Base-by-base conservation (phyloP, 345 rosid species). In the Reutealis trisperma region DNA sequence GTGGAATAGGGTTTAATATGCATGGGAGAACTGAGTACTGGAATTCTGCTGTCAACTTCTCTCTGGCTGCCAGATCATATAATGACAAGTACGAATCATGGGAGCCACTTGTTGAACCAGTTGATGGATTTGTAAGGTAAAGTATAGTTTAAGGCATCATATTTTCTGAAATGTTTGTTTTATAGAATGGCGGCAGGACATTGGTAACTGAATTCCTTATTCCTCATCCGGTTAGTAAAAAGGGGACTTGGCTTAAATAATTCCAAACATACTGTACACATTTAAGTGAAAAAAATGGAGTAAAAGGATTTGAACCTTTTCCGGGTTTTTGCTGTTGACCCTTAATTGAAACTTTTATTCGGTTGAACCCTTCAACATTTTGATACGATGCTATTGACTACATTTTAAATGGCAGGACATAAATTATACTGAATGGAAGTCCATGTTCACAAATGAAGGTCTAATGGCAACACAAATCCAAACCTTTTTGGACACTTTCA, bases 81-180 rank as follows among this genome's bases (percentile, higher is more conserved):
- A 96, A 91, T 82, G 99, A 96, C 80, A 96, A 92, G 81, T 86
- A 86, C 74, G 97, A 96, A 83, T 81, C 94, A 15, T 96, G 98
- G 99, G 99, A 96, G 82, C 99, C 99, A 57, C 88, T 96, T 79
- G 83, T 93, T 77, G 99, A 96, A 88, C 90, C 97, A 70, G 90
- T 90, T 12, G 98, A 93, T 42, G 95, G 90, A 68, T 90, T 89
- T 72, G 75, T 94, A 70, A 88, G 98, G 98, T 94, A 84, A 81
- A 66, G 12, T 52, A 22, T 77, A 15, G 14, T 77, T 25, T 58
- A 22, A 16, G 18, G 45, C 21, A 6, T 55, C 72, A 64, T 3
- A 14, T 72, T 30, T 24, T 58, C 63, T 51, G 49, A 10, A 13
- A 22, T 55, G n/a, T 49, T 27, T 63, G 25, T 60, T 69, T 42